phyloP scores from a whole-genome alignment of 441 rosid species.

The Corymbia calophylla region DNA sequence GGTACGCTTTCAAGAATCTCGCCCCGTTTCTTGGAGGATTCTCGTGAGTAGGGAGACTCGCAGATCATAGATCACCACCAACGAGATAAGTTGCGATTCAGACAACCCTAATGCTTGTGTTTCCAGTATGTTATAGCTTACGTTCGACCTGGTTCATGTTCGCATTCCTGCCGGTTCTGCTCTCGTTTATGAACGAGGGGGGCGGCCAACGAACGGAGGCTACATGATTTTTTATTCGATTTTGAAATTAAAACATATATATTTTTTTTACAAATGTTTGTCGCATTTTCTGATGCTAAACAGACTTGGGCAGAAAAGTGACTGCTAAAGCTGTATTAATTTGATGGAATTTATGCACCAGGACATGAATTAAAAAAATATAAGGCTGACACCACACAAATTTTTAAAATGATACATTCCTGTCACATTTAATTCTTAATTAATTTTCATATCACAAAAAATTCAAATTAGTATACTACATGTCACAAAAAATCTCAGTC shows the following conservation, averaged over 20 bases:
- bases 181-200: neutral
- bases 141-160: no score
- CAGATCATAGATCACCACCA: neutral
- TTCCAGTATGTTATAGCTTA: no score
- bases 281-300: neutral
- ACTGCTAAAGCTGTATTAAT: neutral
- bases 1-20: neutral
- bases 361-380: neutral
- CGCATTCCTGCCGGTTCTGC: neutral
- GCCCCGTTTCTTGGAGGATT: neutral
- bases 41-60: neutral
- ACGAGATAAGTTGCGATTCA: neutral
- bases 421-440: neutral
- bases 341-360: neutral
- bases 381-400: neutral
- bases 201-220: neutral
- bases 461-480: accelerated
- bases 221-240: no score
- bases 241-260: neutral
- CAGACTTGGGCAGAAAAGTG: neutral
- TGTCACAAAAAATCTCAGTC: accelerated
- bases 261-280: neutral
- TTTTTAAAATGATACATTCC: no score
- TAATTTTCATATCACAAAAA: accelerated
- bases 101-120: neutral